A percentile compares a stretch with the other conserved stretches of the same genome.
Conservation (phyloP, 2,329 filamentous ascomycete species). For the Fusarium sp. region DNA sequence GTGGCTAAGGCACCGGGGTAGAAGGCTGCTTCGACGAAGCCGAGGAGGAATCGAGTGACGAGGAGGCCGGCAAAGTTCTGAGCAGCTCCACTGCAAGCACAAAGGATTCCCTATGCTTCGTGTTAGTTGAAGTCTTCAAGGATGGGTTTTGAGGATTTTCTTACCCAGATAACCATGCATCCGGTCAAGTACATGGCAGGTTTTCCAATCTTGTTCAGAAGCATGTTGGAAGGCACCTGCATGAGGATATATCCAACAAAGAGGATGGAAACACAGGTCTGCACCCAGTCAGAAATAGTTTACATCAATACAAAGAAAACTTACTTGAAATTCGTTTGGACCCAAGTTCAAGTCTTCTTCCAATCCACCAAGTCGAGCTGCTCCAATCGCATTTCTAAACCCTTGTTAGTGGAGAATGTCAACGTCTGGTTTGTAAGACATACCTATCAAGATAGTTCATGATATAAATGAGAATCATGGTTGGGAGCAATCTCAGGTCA, state of each 20-base stretch:
- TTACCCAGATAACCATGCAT: constrained; percentile 14
- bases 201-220: constrained; percentile 19
- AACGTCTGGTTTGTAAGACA: neutral
- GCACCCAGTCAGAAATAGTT: neutral
- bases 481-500: neutral
- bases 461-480: constrained; percentile 9
- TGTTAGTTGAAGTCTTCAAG: neutral
- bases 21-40: constrained; percentile 63
- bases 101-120: constrained; percentile 2
- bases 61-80: constrained; percentile 15
- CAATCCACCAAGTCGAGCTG: constrained; percentile 4
- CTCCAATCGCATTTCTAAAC: constrained; percentile 7
- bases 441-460: constrained; percentile 10
- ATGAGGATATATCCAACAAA: constrained; percentile 25
- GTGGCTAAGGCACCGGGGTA: constrained; percentile 63
- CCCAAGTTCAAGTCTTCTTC: constrained; percentile 4
- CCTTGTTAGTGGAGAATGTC: neutral
- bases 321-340: constrained; percentile 6
- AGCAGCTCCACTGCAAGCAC: constrained; percentile 10
- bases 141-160: neutral
- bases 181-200: constrained; percentile 8
- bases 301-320: neutral
- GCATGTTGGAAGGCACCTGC: constrained; percentile 20
- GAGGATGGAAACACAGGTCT: constrained; percentile 13
- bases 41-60: constrained; percentile 54